Evolutionary conservation across 768 basidiomycete species (phyloP).

Genomic region (Phanerochaete carnosa): DNA sequence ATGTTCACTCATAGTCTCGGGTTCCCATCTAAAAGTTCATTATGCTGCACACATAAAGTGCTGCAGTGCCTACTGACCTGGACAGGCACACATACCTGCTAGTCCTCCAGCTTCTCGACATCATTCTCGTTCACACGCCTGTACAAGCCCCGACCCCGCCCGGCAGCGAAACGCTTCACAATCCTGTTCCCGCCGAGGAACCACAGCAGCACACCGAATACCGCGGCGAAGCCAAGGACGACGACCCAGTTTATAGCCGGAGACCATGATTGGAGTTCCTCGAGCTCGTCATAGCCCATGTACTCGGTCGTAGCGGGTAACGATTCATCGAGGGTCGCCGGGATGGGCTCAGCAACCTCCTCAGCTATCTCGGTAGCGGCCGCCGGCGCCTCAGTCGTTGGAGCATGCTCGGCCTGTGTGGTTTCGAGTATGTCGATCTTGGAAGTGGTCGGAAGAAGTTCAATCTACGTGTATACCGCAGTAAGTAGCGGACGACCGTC

Average conservation of each 20-base stretch:
- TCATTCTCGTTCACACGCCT: conserved; percentile 48
- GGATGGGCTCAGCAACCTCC: conserved; percentile 16
- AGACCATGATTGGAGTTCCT: not conserved
- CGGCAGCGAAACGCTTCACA: conserved; percentile 30
- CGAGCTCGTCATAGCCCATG: not conserved
- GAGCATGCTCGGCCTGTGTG: conserved; percentile 1
- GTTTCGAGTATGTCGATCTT: not conserved
- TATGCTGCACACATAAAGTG: no score
- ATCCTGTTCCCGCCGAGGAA: conserved; percentile 49
- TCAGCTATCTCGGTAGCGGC: conserved; percentile 18
- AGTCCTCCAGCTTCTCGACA: conserved; percentile 39
- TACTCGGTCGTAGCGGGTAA: not conserved
- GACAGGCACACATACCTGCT: not conserved
- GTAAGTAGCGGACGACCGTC: not conserved
- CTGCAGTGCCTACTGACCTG: no score
- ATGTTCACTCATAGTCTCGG: no score
- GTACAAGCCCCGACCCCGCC: conserved; percentile 32
- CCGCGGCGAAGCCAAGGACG: conserved; percentile 5
- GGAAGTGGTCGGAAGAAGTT: not conserved
- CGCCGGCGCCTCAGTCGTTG: conserved; percentile 8
- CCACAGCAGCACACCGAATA: conserved; percentile 45
- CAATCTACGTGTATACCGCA: not conserved
- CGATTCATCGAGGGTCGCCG: not conserved
- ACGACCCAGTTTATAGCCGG: not conserved
- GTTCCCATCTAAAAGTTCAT: no score